Evolutionary conservation across 1,284 basidiomycete genomes (phyloP), one percentile per base, ranked within the genome.

Genomic region (Boletus sp.): DNA sequence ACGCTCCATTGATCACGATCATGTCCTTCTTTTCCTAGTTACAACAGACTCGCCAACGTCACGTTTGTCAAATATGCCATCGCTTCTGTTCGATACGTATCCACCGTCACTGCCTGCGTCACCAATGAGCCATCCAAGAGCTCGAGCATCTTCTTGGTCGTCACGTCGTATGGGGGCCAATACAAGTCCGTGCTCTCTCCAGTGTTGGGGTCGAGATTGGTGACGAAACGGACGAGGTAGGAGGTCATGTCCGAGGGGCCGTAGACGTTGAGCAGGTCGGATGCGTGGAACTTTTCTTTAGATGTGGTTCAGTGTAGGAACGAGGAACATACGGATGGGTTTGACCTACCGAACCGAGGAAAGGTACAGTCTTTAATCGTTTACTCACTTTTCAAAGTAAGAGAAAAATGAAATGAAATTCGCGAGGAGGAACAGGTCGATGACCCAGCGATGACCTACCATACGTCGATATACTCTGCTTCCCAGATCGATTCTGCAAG

Each of bases 131-230:
- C 78, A 59, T 84, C 82, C 24, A 73, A 62, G 66, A 84, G 79
- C 4, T 77, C 76, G 49, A 84, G 61, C 45, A 83, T 65, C 43
- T 76, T 72, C 7, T 77, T 67, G 0, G 57, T 51, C 1, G 69
- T 60, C 4, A 74, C 24, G 2, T 50, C 72, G 57, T 83, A 85
- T 37, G 75, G 69, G 0, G 84, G 84, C 84, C 84, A 85, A 7
- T 67, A 63, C 46, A 76, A 66, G 11, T 70, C 69, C 0, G 62
- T 63, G 18, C 60, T 62, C 0, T 65, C 66, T n/a, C 62, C 66
- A 1, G 76, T 73, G 53, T 84, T 85, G 4, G 83, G 82, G 55
- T 84, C 72, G 41, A 83, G 74, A 15, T 70, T 76, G 43, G 65
- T 64, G 7, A 72, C 73, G 55, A 83, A 82, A 31, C 68, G 74